Conservation (phyloP, 75 land plant species). For the Gnetum montanum region DNA sequence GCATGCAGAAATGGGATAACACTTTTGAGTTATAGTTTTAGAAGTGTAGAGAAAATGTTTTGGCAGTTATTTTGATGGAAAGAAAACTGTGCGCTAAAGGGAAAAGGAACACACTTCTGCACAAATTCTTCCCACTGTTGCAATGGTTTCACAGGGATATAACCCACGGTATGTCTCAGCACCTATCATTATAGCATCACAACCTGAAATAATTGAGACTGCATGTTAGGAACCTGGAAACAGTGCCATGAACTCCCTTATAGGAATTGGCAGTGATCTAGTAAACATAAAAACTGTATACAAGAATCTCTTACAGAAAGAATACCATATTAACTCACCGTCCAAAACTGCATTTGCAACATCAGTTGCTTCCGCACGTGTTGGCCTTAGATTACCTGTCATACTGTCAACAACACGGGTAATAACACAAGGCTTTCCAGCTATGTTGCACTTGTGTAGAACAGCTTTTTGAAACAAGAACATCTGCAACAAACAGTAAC, state of each 20-base stretch:
- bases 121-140: conserved; percentile 38
- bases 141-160: conserved; percentile 38
- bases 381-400: conserved; percentile 39
- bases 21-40: not conserved
- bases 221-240: too few species aligned
- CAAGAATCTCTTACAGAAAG: too few species aligned
- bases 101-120: conserved; percentile 29
- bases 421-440: conserved; percentile 40
- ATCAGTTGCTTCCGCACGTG: conserved; percentile 55
- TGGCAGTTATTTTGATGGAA: too few species aligned
- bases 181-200: conserved; percentile 42
- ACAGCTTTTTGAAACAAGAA: conserved; percentile 50
- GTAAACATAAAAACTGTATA: too few species aligned
- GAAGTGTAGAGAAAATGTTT: too few species aligned
- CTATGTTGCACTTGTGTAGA: conserved; percentile 37
- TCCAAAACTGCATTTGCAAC: conserved; percentile 52
- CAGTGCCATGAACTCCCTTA: too few species aligned
- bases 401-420: conserved; percentile 54
- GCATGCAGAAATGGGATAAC: not conserved
- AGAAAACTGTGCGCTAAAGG: too few species aligned
- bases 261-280: too few species aligned
- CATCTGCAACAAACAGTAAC: conserved; percentile 13
- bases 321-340: conserved; percentile 10
- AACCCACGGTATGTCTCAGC: conserved; percentile 43
- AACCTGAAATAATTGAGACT: conserved; percentile 12